Evolutionary conservation across 495 filamentous ascomycete species (phyloP), one percentile per base, ranked within the genome.

Genomic region (Talaromyces proteolyticus): DNA sequence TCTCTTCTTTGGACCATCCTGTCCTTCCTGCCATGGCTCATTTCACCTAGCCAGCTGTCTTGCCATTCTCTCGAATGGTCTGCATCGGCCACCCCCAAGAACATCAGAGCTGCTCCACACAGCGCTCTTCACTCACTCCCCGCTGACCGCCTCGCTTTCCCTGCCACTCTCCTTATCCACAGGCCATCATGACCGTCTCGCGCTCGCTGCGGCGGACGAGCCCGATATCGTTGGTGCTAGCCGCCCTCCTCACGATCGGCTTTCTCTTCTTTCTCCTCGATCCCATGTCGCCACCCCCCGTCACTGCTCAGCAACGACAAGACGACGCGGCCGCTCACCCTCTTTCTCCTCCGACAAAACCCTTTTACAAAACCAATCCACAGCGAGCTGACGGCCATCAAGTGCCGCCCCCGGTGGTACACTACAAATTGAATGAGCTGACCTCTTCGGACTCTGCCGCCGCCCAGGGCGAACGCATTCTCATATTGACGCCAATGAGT

Each of bases 371-470:
- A 67, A 67, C 75, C 46, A 75, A 71, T 52, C 52, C 79, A 36
- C 61, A 77, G 46, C 60, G 77, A 34, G 79, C 82, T 52, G 62
- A 74, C 56, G 80, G 80, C 37, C 68, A 75, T 50, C 53, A 68
- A 41, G 70, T 78, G 26, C 82, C 89, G 12, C 90, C 92, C 17
- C 92, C 92, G n/a, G 90, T 98, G 20, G 80, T 88, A 12, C 93
- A 89, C 66, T 98, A 96, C 74, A 79, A 95, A 59, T 81, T 98
- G 58, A 97, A 96, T 72, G 88, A 86, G 64, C 76, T 97, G 53
- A 96, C 92, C 36, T 88, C 85, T 50, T 85, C 91, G 23, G 61
- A 71, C 42, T 75, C 87, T 54, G 84, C 93, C 2, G 72, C 87
- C 47, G 77, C 64, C 36, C 92, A 94, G 62, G 72, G 82, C 54